Evolutionary conservation across 2,329 filamentous ascomycete species (phyloP).

Genomic region (Penicillium sp.): DNA sequence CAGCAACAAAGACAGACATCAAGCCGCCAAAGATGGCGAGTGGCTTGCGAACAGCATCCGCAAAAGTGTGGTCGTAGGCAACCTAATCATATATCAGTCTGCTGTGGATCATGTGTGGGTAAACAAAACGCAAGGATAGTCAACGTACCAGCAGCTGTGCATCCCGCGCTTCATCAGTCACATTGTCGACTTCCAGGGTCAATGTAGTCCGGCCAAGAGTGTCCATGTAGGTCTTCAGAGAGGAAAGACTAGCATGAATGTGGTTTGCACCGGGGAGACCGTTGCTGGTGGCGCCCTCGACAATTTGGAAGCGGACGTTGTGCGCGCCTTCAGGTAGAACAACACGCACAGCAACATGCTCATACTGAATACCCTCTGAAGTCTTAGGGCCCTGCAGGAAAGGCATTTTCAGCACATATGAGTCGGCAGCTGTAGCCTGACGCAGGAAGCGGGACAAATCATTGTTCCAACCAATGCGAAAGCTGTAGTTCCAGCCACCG

Average conservation of each 20-base stretch:
- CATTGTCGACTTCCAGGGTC: slow-evolving; percentile 71
- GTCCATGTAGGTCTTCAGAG: slow-evolving; percentile 90
- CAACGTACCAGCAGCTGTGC: slow-evolving; percentile 62
- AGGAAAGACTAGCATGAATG: slow-evolving; percentile 52
- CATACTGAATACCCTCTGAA: slow-evolving; percentile 78
- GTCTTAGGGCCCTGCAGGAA: slow-evolving; percentile 90
- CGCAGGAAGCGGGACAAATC: slow-evolving; percentile 72
- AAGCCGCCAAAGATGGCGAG: slow-evolving; percentile 70
- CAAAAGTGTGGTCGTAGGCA: slow-evolving; percentile 75
- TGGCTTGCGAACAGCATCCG: slow-evolving; percentile 76
- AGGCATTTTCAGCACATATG: slow-evolving; percentile 82
- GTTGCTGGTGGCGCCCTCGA: slow-evolving; percentile 62
- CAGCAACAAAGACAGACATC: slow-evolving; percentile 65
- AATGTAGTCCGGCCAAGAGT: slow-evolving; percentile 81
- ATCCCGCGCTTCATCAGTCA: slow-evolving; percentile 85
- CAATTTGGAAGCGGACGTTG: slow-evolving; percentile 57
- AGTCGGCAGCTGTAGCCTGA: slow-evolving; percentile 52
- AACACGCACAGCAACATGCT: slow-evolving; percentile 69
- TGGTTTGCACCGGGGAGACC: slow-evolving; percentile 57
- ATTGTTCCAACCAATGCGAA: slow-evolving; percentile 92
- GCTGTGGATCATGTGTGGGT: background rate
- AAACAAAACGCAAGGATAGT: background rate
- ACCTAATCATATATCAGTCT: slow-evolving; percentile 41
- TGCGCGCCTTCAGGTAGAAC: slow-evolving; percentile 86
- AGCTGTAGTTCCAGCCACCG: slow-evolving; percentile 96